These are phyloP conservation scores for Coemansia javaensis DNA, from an alignment of 192 early-diverging fungal genomes.

Conservation along the genomic window DNA sequence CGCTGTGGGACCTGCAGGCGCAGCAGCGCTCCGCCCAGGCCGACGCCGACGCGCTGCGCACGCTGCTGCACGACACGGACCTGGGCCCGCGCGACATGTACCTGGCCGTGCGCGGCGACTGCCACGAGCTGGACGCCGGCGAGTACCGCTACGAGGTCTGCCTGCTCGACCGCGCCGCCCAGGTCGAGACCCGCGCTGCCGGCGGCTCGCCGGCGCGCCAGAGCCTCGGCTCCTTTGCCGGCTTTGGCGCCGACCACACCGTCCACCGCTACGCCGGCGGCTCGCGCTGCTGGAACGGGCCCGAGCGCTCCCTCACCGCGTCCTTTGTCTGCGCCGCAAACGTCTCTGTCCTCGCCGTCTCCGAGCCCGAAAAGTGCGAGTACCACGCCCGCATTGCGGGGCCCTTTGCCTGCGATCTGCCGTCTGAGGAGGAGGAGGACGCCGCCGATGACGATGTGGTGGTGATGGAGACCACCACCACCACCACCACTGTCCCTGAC, in stretches of 20 bases:
- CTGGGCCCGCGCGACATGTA: conserved; percentile 70
- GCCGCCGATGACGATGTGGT: too few relatives aligned
- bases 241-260: conserved; percentile 39
- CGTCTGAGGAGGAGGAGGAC: background rate
- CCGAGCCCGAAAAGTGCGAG: conserved; percentile 93
- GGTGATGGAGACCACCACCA: too few relatives aligned
- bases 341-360: conserved; percentile 63
- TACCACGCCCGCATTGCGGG: conserved; percentile 70
- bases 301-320: conserved; percentile 69
- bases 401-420: conserved; percentile 69
- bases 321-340: conserved; percentile 70
- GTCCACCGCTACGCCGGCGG: conserved; percentile 70
- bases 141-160: conserved; percentile 74
- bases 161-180: conserved; percentile 69
- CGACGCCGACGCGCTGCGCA: conserved; percentile 46
- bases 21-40: conserved; percentile 18
- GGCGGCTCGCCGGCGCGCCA: too few relatives aligned
- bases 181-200: conserved; percentile 64
- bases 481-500: too few relatives aligned
- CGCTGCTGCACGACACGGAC: conserved; percentile 56
- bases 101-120: conserved; percentile 62
- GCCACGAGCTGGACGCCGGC: conserved; percentile 61
- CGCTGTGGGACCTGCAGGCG: conserved; percentile 14
- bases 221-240: conserved; percentile 54
- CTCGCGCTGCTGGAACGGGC: conserved; percentile 92